A percentile compares a stretch with the other conserved stretches of the same genome.
These are phyloP conservation scores for Globisporangium cystogenes DNA, from an alignment of 352 stramenopile species.

Conservation along the genomic window DNA sequence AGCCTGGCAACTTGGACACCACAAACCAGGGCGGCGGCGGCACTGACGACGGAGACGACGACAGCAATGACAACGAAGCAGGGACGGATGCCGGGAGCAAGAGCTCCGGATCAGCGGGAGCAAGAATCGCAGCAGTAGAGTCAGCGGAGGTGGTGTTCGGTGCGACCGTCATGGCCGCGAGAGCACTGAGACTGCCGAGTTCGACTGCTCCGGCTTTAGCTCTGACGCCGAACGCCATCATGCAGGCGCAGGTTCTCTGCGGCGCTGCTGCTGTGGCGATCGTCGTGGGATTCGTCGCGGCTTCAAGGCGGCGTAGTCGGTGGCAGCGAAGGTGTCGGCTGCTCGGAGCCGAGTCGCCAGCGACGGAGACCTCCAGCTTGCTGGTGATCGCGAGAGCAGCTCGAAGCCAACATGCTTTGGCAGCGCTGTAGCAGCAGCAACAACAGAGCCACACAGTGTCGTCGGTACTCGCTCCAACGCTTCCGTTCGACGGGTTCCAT, in stretches of 20 bases:
- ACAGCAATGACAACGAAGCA: not conserved
- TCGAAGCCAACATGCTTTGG: not conserved
- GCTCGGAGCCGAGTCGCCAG: not conserved
- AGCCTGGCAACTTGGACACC: constrained; percentile 31
- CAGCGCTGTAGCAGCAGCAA: not conserved
- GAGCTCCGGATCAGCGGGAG: not conserved
- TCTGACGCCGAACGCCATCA: not conserved
- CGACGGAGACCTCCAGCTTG: not conserved
- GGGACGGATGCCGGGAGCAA: not conserved
- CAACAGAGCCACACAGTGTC: no score
- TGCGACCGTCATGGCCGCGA: not conserved
- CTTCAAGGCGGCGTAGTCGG: not conserved
- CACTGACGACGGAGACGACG: not conserved
- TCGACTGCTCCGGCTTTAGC: not conserved
- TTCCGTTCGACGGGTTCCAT: not conserved
- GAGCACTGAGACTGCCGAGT: not conserved
- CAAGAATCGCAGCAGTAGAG: not conserved
- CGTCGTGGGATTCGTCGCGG: not conserved
- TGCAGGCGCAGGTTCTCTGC: not conserved
- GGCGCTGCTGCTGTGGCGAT: not conserved
- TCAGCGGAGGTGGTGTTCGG: not conserved
- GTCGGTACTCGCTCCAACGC: not conserved
- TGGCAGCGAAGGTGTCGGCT: not conserved
- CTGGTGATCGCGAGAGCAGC: not conserved
- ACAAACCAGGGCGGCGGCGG: not conserved